Conservation (phyloP, 257 asterid species). For the Fraxinus quadrangulata region DNA sequence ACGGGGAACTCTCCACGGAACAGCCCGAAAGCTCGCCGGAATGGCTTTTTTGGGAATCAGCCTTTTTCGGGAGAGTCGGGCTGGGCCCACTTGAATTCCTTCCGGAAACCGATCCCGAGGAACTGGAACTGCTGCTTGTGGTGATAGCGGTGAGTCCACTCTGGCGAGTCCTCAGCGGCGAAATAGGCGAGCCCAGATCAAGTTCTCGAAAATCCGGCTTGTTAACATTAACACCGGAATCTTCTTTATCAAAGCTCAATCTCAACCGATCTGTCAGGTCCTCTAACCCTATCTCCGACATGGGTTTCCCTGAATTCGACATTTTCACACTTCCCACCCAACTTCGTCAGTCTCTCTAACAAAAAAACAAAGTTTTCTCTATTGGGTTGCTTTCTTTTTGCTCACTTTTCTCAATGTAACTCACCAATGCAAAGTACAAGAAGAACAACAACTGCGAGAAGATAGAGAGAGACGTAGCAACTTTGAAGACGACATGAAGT, state of each 20-base stretch:
- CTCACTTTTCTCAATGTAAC: background rate
- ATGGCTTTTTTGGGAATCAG: slow-evolving; percentile 51
- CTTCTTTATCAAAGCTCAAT: slow-evolving; percentile 32
- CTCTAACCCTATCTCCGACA: slow-evolving; percentile 42
- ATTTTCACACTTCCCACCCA: slow-evolving; percentile 29
- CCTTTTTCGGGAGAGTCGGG: slow-evolving; percentile 31
- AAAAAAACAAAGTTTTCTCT: background rate
- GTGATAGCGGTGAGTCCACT: slow-evolving; percentile 36
- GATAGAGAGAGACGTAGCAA: slow-evolving; percentile 23
- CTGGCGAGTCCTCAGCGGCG: slow-evolving; percentile 48
- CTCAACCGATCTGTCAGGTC: slow-evolving; percentile 55
- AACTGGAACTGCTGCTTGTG: slow-evolving; percentile 71
- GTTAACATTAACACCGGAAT: slow-evolving; percentile 35
- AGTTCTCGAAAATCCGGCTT: slow-evolving; percentile 81
- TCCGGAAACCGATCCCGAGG: slow-evolving; percentile 82
- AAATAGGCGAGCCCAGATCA: slow-evolving; percentile 76
- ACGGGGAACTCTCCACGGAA: slow-evolving; percentile 54
- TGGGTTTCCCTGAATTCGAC: slow-evolving; percentile 48
- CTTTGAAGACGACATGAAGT: slow-evolving; percentile 29
- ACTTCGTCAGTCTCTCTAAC: slow-evolving; percentile 10
- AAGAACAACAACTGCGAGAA: slow-evolving; percentile 11
- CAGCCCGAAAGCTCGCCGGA: slow-evolving; percentile 60
- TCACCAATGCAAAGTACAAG: slow-evolving; percentile 17
- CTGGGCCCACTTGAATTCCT: slow-evolving; percentile 40
- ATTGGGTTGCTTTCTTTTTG: background rate